Evolutionary conservation across 192 early-diverging fungal species (phyloP), one percentile per base, ranked within the genome.

Genomic region (Polychytrium aggregatum): DNA sequence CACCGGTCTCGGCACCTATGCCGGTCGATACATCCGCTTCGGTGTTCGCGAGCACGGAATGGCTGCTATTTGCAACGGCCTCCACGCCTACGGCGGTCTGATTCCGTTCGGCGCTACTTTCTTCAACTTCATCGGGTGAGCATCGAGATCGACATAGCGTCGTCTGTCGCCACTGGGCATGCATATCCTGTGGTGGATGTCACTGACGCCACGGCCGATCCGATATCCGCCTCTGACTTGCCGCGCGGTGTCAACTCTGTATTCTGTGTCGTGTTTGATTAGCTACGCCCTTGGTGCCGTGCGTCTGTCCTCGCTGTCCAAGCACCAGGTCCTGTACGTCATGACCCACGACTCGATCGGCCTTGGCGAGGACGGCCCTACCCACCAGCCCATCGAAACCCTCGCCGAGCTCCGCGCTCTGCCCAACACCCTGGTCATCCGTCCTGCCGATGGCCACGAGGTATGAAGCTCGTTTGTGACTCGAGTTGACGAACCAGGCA

Each of bases 291-390:
- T 74, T 38, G 88, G 90, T 33, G 84, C 91, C 33, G 79, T 87
- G 36, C 87, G 95, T 64, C 72, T 98, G 37, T 74, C 83, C 42
- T 90, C 95, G 6, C 71, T 98, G 44, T 83, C 87, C 45, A 74
- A 85, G 28, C 82, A 87, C 53, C 91, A 85, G 29, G 85, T 97
- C 48, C 60, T 98, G 50, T 97, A 95, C 74, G 83, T 98, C 56
- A 92, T 93, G 86, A 97, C 95, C 46, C 95, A 98, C 78, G 95
- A 98, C 71, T 97, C 92, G 33, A 92, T 98, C 50, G 95, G 92
- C 56, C 79, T 90, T 28, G 95, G 95, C 55, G 95, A 98, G 64
- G 95, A 98, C 70, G 95, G 95, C 4, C 95, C 92, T 27, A 98
- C 95, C 42, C 95, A 98, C 71, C 95, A 98, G 67, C 92, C 95